Evolutionary conservation across 2,329 filamentous ascomycete genomes (phyloP), one percentile per base, ranked within the genome.

Genomic region (Alternaria solani): DNA sequence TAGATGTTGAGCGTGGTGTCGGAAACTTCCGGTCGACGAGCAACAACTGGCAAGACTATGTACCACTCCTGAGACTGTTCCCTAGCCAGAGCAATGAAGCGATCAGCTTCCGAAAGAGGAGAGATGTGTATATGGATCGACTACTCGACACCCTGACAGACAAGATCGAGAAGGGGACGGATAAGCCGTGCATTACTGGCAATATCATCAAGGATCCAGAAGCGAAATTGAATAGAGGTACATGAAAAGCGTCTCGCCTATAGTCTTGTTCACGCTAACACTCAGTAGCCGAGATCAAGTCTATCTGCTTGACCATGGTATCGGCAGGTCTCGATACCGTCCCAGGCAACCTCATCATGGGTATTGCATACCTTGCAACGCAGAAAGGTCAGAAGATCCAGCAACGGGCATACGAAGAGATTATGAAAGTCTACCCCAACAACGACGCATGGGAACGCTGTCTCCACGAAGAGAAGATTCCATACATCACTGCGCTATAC

Each of bases 31-130:
- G 92, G 48, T 91, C 87, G 26, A 94, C 91, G 0, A 92, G 89
- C 69, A 92, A 93, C 73, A 94, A 94, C 75, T 92, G 90, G 87
- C 90, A 92, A 71, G 92, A 95, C 71, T 94, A 94, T 67, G 87
- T 95, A n/a, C 91, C 92, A 0, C 70, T 94, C 5, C 75, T 95
- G 61, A 84, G 92, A 28, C 75, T 93, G 2, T 84, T 87, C 65
- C 85, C 88, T 2, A 86, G 83, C 32, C 84, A 84, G 64, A 92
- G 87, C 69, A 82, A 82, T 3, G 84, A 87, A 49, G 90, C 91
- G 0, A 79, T 85, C 7, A 86, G 88, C 61, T 92, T 89, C 77
- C 86, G 91, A 38, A 80, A 81, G n/a, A 84, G 91, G 20, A 83
- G 91, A 52, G 91, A 93, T 64, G 86, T 84, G 52, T 90, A 90